These are phyloP conservation scores for Trichoderma atrobrunneum DNA, from an alignment of 2,329 filamentous ascomycete species.

Conservation along the genomic window DNA sequence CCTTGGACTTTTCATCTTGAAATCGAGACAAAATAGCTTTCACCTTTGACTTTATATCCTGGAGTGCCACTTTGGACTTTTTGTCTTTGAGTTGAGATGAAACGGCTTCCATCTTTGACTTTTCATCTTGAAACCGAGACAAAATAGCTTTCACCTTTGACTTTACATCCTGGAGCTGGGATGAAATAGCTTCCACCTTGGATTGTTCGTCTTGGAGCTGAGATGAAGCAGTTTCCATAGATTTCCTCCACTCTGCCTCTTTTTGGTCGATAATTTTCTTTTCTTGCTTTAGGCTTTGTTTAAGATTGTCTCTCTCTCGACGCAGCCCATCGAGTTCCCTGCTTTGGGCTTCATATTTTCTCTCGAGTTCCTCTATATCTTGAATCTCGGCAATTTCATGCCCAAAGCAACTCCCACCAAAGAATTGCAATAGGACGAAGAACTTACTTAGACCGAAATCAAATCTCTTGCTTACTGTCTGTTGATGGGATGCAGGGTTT, in stretches of 20 bases:
- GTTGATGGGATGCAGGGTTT: neutral
- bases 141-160: neutral
- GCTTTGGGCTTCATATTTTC: neutral
- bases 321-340: neutral
- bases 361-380: neutral
- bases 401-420: neutral
- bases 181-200: neutral
- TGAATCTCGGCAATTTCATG: neutral
- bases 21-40: too few relatives aligned
- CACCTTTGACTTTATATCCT: neutral
- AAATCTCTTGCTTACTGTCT: neutral
- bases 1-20: neutral
- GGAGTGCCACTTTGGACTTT: too few relatives aligned
- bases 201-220: neutral
- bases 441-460: neutral
- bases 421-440: neutral
- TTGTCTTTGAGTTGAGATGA: too few relatives aligned
- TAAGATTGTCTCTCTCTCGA: neutral
- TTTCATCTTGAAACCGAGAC: neutral
- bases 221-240: neutral
- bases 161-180: neutral
- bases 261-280: neutral
- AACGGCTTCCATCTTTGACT: neutral
- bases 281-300: neutral
- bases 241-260: neutral